A percentile compares a stretch with the other conserved stretches of the same genome.
Evolutionary conservation across 78 protist species (phyloP).

Genomic region (Pelomyxa schiedti): DNA sequence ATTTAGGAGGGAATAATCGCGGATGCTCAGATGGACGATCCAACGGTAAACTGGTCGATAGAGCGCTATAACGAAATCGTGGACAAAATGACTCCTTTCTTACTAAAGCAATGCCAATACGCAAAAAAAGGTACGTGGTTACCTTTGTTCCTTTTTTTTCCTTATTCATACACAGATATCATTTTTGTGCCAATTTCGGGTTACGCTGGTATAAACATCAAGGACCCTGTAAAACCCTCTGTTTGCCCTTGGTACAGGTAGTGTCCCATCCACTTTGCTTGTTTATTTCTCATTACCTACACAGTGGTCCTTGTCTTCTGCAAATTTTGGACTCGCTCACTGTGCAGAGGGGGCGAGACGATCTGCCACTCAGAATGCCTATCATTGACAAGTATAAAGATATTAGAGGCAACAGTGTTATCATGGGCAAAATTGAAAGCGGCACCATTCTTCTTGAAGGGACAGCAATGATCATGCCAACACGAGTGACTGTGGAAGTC

Average conservation of each 20-base stretch:
- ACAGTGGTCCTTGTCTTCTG: conserved; percentile 70
- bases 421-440: conserved; percentile 82
- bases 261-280: neutral
- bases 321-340: conserved; percentile 57
- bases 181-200: conserved; percentile 88
- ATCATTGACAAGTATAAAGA: conserved; percentile 69
- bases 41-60: conserved; percentile 70
- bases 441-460: conserved; percentile 62
- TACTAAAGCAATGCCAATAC: conserved; percentile 55
- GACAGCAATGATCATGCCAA: conserved; percentile 62
- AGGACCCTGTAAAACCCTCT: conserved; percentile 17
- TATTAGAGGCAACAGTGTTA: conserved; percentile 57
- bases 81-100: conserved; percentile 45
- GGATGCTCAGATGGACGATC: conserved; percentile 99
- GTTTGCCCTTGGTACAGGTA: conserved; percentile 65
- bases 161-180: conserved; percentile 9
- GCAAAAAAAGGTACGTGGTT: conserved; percentile 11
- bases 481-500: neutral
- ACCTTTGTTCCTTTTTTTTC: neutral
- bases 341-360: conserved; percentile 27
- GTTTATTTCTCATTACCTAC: neutral
- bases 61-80: conserved; percentile 69
- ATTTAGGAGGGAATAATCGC: no score
- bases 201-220: conserved; percentile 58
- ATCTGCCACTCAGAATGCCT: conserved; percentile 73